These are phyloP conservation scores for Hansfordia pulvinata DNA, from an alignment of 2,329 filamentous ascomycete genomes.

Conservation along the genomic window DNA sequence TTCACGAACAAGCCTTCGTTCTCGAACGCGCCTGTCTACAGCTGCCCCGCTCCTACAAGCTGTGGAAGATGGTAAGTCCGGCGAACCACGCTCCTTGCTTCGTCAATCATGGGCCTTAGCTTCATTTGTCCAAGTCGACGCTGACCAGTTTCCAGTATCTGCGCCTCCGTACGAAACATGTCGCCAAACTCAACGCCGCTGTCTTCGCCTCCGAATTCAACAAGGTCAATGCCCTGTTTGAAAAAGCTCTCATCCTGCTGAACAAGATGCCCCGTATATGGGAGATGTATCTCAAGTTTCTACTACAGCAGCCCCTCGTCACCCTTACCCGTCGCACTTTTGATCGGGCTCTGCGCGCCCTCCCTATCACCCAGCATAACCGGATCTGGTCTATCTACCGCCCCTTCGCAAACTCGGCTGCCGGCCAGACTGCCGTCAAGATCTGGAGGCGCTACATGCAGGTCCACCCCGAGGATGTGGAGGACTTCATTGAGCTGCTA, in stretches of 20 bases:
- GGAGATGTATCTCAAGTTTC: slow-evolving; percentile 91
- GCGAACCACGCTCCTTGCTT: slow-evolving; percentile 2
- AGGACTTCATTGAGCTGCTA: slow-evolving; percentile 88
- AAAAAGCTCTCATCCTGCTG: slow-evolving; percentile 78
- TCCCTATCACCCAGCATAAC: slow-evolving; percentile 91
- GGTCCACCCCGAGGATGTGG: slow-evolving; percentile 85
- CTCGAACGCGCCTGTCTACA: slow-evolving; percentile 86
- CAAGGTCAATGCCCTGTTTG: slow-evolving; percentile 92
- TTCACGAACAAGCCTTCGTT: slow-evolving; percentile 73
- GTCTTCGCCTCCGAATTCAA: slow-evolving; percentile 67
- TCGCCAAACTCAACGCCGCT: slow-evolving; percentile 71
- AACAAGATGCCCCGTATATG: slow-evolving; percentile 99
- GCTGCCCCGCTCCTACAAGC: slow-evolving; percentile 88
- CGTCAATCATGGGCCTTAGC: not conserved
- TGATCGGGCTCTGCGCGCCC: slow-evolving; percentile 78
- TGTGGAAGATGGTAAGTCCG: slow-evolving; percentile 76
- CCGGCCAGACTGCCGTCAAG: slow-evolving; percentile 79
- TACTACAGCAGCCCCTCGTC: slow-evolving; percentile 83
- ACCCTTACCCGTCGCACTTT: slow-evolving; percentile 79
- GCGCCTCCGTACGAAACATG: slow-evolving; percentile 67
- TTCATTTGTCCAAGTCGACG: slow-evolving; percentile 3
- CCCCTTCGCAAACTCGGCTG: slow-evolving; percentile 81
- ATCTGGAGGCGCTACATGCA: slow-evolving; percentile 97
- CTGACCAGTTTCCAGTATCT: slow-evolving; percentile 50
- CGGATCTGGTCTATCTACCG: slow-evolving; percentile 89